phyloP scores from a whole-genome alignment of 2,329 filamentous ascomycete species.

The Setomelanomma holmii region DNA sequence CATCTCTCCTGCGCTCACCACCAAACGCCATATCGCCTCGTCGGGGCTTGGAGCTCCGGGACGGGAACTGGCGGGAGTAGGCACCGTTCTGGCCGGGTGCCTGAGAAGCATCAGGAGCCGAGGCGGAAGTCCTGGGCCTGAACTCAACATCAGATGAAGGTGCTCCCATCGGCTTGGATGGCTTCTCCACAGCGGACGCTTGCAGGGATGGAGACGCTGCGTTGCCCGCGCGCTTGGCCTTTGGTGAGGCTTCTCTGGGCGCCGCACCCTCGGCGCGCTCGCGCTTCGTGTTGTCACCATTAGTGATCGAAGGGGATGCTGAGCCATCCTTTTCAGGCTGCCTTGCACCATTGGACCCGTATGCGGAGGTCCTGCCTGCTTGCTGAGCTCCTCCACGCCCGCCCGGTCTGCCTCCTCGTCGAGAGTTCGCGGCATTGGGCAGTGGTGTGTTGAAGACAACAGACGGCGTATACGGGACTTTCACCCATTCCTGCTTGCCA shows the following conservation, averaged over 20 bases:
- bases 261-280: conserved; percentile 35
- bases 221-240: conserved; percentile 45
- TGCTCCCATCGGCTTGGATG: conserved; percentile 24
- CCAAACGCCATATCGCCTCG: conserved; percentile 37
- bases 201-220: conserved; percentile 36
- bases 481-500: conserved; percentile 84
- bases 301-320: conserved; percentile 20
- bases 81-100: conserved; percentile 29
- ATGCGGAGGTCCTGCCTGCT: conserved; percentile 56
- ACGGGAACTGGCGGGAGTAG: conserved; percentile 41
- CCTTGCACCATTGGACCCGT: conserved; percentile 48
- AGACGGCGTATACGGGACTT: conserved; percentile 80
- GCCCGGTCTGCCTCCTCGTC: conserved; percentile 55
- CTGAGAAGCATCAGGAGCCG: conserved; percentile 24
- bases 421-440: conserved; percentile 54
- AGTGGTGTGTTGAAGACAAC: conserved; percentile 88
- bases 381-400: conserved; percentile 64
- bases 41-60: conserved; percentile 37
- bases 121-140: conserved; percentile 27
- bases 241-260: conserved; percentile 40
- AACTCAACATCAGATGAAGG: conserved; percentile 31
- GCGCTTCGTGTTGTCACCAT: conserved; percentile 44
- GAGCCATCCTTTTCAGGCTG: conserved; percentile 47
- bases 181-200: conserved; percentile 32
- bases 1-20: conserved; percentile 43